Base-by-base conservation (phyloP, 2,329 filamentous ascomycete genomes). In the Fusarium pseudograminearum region DNA sequence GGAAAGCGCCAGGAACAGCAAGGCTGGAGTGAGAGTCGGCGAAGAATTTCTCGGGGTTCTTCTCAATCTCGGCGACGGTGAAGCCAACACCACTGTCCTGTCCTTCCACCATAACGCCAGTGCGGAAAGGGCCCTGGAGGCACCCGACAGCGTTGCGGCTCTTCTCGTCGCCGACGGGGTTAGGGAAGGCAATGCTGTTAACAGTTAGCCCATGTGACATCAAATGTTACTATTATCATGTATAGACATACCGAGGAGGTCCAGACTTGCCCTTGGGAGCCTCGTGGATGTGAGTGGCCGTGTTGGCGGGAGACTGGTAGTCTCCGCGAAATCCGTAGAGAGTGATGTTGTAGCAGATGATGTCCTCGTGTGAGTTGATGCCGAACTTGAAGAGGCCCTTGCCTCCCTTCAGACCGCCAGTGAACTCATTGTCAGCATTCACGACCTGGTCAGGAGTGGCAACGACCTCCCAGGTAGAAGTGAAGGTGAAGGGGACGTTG, bases 281-380 rank as follows among this genome's bases (percentile, higher is more conserved):
- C 75, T 87, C 78, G 76, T 88, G 85, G 67, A 88, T 84, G 75
- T 88, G 86, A 3, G 86, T 88, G 20, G 86, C 83, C 9, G 85
- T 86, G 30, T 75, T 70, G 44, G 86, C 86, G 0, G 81, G 79
- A 10, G 84, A 87, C 69, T 81, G 73, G 74, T 86, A 88, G 4
- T 83, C 76, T 55, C 85, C 85, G 24, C 78, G 78, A 73, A 87
- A 84, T 62, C 79, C 80, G 44, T 78, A 75, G 46, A 87, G 78
- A 38, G 80, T 84, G 76, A 87, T 87, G 78, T 86, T 83, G 76
- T 81, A 82, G 78, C 81, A 83, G 66, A 83, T 82, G 54, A 79
- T 70, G 55, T 83, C 76, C 33, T 80, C 76, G 24, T 78, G 70
- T 30, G 80, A 78, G 79, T 87, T 87, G 77, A 88, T 82, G 65